Evolutionary conservation across 345 rosid species (phyloP).

Genomic region (Aquilaria malaccensis): DNA sequence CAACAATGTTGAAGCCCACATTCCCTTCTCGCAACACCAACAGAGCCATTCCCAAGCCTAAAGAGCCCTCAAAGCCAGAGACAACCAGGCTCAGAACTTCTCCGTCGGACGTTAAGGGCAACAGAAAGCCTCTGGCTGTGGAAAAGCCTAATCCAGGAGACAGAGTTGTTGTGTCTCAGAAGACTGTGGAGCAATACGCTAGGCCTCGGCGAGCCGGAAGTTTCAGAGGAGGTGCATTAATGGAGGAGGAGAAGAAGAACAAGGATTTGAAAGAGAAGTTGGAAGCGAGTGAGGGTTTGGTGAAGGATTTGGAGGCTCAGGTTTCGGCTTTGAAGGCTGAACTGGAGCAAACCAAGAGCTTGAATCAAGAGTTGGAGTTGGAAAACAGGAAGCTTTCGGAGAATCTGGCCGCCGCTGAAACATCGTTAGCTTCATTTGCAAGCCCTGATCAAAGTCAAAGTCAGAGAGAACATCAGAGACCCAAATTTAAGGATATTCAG

Average conservation of each 20-base stretch:
- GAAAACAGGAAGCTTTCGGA: conserved; percentile 51
- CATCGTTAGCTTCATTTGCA: conserved; percentile 44
- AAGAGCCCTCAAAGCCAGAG: conserved; percentile 23
- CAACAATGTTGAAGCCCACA: conserved; percentile 9
- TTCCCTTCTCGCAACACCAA: conserved; percentile 37
- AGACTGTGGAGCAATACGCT: conserved; percentile 43
- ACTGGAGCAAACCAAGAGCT: conserved; percentile 43
- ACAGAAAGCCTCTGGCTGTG: conserved; percentile 31
- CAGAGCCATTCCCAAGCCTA: conserved; percentile 33
- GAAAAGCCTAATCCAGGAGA: conserved; percentile 45
- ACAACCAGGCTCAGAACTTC: conserved; percentile 37
- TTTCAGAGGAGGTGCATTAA: conserved; percentile 19
- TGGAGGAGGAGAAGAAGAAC: conserved; percentile 20
- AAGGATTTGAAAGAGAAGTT: conserved; percentile 52
- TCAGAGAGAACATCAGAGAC: conserved; percentile 42
- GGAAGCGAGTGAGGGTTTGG: conserved; percentile 35
- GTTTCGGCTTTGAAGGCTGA: conserved; percentile 46
- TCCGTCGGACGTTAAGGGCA: conserved; percentile 31
- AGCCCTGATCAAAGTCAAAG: conserved; percentile 10
- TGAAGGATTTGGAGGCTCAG: conserved; percentile 54
- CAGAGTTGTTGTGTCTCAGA: conserved; percentile 27
- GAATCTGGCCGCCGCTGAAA: conserved; percentile 59
- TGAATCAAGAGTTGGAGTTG: conserved; percentile 43
- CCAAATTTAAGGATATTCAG: conserved; percentile 71
- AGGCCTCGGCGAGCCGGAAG: conserved; percentile 33